Evolutionary conservation across 2,329 filamentous ascomycete genomes (phyloP).

Genomic region (Pseudocercospora ulei): DNA sequence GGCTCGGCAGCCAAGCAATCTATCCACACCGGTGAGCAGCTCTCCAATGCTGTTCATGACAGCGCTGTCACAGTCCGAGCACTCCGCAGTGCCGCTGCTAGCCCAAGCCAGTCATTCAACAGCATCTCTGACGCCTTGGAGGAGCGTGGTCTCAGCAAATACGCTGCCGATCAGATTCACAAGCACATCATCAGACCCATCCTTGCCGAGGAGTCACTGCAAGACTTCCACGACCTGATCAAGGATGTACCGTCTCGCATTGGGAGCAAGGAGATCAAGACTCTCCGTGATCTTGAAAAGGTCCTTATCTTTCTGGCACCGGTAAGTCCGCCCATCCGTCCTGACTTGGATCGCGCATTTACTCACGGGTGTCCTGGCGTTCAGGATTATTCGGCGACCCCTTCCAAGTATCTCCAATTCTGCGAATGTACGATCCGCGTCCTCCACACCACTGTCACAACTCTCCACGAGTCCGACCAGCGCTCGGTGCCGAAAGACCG

Average conservation of each 20-base stretch:
- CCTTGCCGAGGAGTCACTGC: conserved; percentile 59
- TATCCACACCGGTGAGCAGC: conserved; percentile 24
- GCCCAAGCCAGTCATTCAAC: conserved; percentile 41
- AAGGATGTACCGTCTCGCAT: conserved; percentile 70
- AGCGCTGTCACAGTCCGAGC: conserved; percentile 15
- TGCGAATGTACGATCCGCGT: conserved; percentile 83
- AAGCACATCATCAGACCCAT: conserved; percentile 71
- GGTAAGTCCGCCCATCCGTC: conserved; percentile 59
- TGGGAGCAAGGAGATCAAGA: conserved; percentile 74
- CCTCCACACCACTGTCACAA: conserved; percentile 79
- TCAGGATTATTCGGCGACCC: conserved; percentile 64
- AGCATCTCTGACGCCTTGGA: conserved; percentile 36
- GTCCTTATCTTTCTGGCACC: conserved; percentile 81
- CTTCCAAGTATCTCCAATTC: conserved; percentile 72
- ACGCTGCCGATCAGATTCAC: conserved; percentile 67
- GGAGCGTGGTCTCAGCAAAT: conserved; percentile 51
- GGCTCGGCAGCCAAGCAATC: conserved; percentile 25
- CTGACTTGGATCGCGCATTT: conserved; percentile 51
- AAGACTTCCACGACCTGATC: conserved; percentile 71
- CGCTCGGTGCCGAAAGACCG: conserved; percentile 65
- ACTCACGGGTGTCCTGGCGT: conserved; percentile 52
- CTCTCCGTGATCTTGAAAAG: conserved; percentile 88
- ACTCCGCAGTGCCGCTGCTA: conserved; percentile 22
- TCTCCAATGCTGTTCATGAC: conserved; percentile 7
- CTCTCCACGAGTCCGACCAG: conserved; percentile 77